Evolutionary conservation across 1,284 basidiomycete species (phyloP).

Genomic region (Lignosus rhinocerotis): DNA sequence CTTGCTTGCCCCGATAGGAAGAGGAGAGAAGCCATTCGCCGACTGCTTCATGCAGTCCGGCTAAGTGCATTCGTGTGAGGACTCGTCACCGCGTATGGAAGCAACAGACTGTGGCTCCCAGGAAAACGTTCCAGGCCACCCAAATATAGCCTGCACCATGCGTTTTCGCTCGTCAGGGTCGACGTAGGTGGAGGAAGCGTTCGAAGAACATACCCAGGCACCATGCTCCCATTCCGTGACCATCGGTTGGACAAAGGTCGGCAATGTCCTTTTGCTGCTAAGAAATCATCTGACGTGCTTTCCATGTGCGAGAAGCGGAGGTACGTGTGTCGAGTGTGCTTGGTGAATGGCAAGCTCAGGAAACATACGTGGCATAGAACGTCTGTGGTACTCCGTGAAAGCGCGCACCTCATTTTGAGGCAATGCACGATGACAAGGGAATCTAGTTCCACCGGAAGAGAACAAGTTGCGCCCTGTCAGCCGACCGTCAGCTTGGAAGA

Average conservation of each 20-base stretch:
- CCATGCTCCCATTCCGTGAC: background rate
- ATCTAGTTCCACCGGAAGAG: too few species aligned
- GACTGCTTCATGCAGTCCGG: background rate
- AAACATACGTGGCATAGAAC: too few species aligned
- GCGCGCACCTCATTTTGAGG: too few species aligned
- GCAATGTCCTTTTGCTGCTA: too few species aligned
- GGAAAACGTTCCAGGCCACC: background rate
- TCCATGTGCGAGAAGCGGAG: too few species aligned
- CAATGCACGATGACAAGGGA: too few species aligned
- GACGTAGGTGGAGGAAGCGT: background rate
- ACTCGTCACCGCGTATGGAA: background rate
- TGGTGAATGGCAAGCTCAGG: too few species aligned
- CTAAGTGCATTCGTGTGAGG: background rate
- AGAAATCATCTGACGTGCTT: too few species aligned
- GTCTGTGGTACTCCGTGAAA: too few species aligned
- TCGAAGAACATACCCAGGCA: background rate
- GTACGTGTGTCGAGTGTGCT: too few species aligned
- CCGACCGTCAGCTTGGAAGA: too few species aligned
- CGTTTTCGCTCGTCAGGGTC: background rate
- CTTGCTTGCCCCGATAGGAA: background rate
- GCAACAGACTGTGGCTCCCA: background rate
- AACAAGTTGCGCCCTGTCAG: too few species aligned
- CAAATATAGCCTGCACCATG: background rate
- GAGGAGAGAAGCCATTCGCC: background rate
- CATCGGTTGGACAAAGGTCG: background rate